Evolutionary conservation across 352 stramenopile genomes (phyloP).

Genomic region (Pythium utonaiense): DNA sequence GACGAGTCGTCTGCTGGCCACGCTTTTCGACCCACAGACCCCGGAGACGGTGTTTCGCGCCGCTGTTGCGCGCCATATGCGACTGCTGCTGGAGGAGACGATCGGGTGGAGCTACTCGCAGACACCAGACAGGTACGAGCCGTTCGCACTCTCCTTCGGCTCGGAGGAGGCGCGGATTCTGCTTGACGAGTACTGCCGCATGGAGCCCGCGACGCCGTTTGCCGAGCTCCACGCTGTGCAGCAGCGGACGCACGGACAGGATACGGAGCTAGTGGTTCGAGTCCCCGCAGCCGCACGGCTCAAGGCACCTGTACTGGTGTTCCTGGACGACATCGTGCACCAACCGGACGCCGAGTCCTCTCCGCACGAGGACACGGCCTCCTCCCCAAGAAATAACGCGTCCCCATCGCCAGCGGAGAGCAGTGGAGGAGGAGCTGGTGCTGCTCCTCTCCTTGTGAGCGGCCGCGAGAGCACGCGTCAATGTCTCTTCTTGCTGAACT

Average conservation of each 20-base stretch:
- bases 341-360: neutral
- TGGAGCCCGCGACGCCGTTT: neutral
- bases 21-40: neutral
- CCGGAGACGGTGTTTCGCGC: neutral
- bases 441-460: too few species aligned
- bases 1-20: neutral
- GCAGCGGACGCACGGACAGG: neutral
- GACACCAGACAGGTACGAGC: neutral
- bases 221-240: neutral
- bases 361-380: neutral
- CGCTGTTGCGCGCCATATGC: neutral
- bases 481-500: neutral
- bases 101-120: slow-evolving; percentile 1
- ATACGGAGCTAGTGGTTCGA: neutral
- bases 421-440: too few species aligned
- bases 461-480: neutral
- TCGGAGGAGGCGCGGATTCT: neutral
- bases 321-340: neutral
- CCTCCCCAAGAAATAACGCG: too few species aligned
- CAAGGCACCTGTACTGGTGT: neutral
- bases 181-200: neutral
- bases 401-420: too few species aligned
- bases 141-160: neutral
- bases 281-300: neutral
- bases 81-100: slow-evolving; percentile 3